These are phyloP conservation scores for Gracilaria vermiculophylla DNA, from an alignment of 23 red algal species.

Conservation along the genomic window DNA sequence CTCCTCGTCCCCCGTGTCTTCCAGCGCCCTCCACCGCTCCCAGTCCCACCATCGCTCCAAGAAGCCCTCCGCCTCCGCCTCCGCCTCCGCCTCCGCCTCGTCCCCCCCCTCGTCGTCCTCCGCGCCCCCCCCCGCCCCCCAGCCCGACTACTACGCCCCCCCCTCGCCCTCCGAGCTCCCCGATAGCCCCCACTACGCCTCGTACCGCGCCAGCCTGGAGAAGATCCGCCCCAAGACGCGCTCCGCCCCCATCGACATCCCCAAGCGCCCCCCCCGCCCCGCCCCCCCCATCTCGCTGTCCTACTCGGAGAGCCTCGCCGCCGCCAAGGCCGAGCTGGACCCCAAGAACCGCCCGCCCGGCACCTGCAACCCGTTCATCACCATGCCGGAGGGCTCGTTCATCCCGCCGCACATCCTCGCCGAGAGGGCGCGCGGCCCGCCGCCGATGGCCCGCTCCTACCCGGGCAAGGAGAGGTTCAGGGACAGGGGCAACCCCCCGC, in stretches of 20 bases:
- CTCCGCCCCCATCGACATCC: conserved; percentile 13
- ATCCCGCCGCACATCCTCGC: conserved; percentile 56
- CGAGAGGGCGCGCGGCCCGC: neutral
- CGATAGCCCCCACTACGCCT: neutral
- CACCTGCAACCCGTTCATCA: neutral
- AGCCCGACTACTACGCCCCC: neutral
- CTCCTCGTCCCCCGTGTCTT: neutral
- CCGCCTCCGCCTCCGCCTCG: neutral
- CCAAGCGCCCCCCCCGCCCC: neutral
- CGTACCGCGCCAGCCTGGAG: neutral
- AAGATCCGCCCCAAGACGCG: neutral
- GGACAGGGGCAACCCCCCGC: conserved; percentile 10
- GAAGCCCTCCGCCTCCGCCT: neutral
- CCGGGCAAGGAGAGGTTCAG: conserved; percentile 14
- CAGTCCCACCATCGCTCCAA: neutral
- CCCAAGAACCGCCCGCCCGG: conserved; percentile 7
- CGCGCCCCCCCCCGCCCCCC: neutral
- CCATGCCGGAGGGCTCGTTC: conserved; percentile 11
- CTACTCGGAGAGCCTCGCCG: neutral
- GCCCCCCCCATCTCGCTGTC: conserved; percentile 3
- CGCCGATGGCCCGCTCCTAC: conserved; percentile 16
- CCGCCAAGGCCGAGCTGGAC: conserved; percentile 20
- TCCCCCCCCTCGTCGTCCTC: neutral
- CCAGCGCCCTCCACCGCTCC: neutral
- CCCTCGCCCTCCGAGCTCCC: neutral